A percentile compares a stretch with the other conserved stretches of the same genome.
phyloP scores from a whole-genome alignment of 2,329 filamentous ascomycete species.

The Elsinoe australis region DNA sequence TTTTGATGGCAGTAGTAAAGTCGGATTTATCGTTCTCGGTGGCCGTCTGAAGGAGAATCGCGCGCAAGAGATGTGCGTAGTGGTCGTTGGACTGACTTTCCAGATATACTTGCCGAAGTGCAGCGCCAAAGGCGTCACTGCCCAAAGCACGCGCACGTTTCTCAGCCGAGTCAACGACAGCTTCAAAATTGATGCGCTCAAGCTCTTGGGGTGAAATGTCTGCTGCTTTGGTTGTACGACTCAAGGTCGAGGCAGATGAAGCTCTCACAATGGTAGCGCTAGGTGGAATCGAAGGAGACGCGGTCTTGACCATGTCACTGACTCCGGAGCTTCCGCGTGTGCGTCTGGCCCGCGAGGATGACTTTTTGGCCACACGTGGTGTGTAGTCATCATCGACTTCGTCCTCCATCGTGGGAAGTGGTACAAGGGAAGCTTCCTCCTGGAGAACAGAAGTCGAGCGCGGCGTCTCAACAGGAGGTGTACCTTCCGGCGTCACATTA shows the following conservation, averaged over 20 bases:
- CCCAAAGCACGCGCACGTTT: slow-evolving; percentile 33
- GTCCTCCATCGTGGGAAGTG: slow-evolving; percentile 34
- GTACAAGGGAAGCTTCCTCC: slow-evolving; percentile 28
- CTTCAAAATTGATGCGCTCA: slow-evolving; percentile 18
- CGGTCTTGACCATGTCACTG: slow-evolving; percentile 5
- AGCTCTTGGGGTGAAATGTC: slow-evolving; percentile 6
- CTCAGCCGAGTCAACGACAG: slow-evolving; percentile 38
- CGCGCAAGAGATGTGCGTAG: slow-evolving; percentile 36
- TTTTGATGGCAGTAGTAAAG: slow-evolving; percentile 39
- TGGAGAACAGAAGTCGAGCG: slow-evolving; percentile 32
- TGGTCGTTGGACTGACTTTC: slow-evolving; percentile 33
- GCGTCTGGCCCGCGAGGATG: slow-evolving; percentile 26
- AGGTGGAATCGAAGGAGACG: slow-evolving; percentile 7
- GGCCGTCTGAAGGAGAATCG: slow-evolving; percentile 36
- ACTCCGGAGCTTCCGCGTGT: slow-evolving; percentile 8
- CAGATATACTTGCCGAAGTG: slow-evolving; percentile 38
- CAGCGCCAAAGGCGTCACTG: slow-evolving; percentile 33
- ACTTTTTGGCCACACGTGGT: slow-evolving; percentile 30
- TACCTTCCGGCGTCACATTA: slow-evolving; percentile 41
- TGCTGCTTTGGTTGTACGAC: neutral
- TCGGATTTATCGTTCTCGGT: slow-evolving; percentile 33
- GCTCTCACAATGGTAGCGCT: slow-evolving; percentile 18
- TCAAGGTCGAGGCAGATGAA: slow-evolving; percentile 22
- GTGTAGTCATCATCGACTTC: slow-evolving; percentile 43
- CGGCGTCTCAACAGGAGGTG: slow-evolving; percentile 34